Percentiles rank a stretch among this genome's conserved stretches.
phyloP scores from a whole-genome alignment of 148 eudicot species.

The Diospyros kaki region DNA sequence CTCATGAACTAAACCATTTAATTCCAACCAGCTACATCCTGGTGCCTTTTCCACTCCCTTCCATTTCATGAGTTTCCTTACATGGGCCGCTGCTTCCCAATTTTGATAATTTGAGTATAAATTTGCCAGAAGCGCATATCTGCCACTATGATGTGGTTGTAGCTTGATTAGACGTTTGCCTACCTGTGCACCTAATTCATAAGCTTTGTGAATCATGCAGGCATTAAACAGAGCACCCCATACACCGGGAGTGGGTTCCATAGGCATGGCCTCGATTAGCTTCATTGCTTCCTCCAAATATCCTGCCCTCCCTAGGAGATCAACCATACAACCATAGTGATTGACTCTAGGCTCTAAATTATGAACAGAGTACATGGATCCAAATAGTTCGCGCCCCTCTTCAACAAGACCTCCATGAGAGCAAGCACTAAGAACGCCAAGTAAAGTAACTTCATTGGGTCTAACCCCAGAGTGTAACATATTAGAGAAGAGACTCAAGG shows the following conservation, averaged over 20 bases:
- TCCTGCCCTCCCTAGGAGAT: slow-evolving; percentile 30
- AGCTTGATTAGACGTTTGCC: slow-evolving; percentile 18
- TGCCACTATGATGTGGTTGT: slow-evolving; percentile 24
- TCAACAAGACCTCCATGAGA: slow-evolving; percentile 27
- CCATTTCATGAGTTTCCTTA: slow-evolving; percentile 22
- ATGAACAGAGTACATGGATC: slow-evolving; percentile 7
- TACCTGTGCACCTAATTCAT: slow-evolving; percentile 16
- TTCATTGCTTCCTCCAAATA: slow-evolving; percentile 17
- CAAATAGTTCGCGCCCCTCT: slow-evolving; percentile 18
- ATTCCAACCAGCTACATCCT: slow-evolving; percentile 24
- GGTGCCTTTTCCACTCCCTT: slow-evolving; percentile 20
- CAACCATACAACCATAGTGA: slow-evolving; percentile 27
- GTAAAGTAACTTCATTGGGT: slow-evolving; percentile 24
- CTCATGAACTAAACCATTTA: slow-evolving; percentile 14
- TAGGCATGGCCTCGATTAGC: slow-evolving; percentile 19
- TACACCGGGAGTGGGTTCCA: slow-evolving; percentile 15
- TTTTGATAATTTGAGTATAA: slow-evolving; percentile 10
- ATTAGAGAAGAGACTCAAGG: slow-evolving; percentile 16
- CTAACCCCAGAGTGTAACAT: slow-evolving; percentile 18
- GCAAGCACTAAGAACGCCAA: slow-evolving; percentile 22
- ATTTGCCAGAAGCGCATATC: slow-evolving; percentile 24
- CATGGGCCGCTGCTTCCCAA: slow-evolving; percentile 20
- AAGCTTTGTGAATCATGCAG: slow-evolving; percentile 23
- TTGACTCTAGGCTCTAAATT: slow-evolving; percentile 18
- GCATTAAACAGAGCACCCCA: slow-evolving; percentile 28